These are phyloP conservation scores for Daldinia childiae DNA, from an alignment of 495 filamentous ascomycete species.

Conservation along the genomic window DNA sequence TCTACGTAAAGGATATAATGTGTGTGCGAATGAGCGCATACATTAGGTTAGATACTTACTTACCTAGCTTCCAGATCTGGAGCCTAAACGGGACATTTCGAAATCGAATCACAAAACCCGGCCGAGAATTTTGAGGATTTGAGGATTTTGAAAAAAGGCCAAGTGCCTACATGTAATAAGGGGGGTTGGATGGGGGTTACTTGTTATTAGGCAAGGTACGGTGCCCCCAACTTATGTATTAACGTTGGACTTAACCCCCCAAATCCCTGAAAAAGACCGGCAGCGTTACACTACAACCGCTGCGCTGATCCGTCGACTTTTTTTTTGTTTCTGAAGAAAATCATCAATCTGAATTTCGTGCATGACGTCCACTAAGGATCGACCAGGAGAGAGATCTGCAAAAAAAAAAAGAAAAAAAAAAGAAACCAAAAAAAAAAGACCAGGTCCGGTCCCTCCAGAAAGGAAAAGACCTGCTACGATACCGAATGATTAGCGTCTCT, in stretches of 20 bases:
- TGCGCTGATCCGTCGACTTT: constrained; percentile 10
- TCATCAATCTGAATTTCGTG: constrained; percentile 39
- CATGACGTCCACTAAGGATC: constrained; percentile 35
- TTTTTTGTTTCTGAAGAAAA: constrained; percentile 3
- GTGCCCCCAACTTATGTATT: constrained; percentile 40
- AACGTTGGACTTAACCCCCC: constrained; percentile 7
- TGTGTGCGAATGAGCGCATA: constrained; percentile 1
- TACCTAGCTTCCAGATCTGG: constrained; percentile 15
- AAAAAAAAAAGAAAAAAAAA: no score
- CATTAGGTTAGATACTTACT: no score
- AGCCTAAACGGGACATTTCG: constrained; percentile 35
- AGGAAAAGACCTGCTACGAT: constrained; percentile 21
- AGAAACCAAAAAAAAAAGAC: no score
- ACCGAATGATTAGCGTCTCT: constrained; percentile 16
- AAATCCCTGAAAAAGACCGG: constrained; percentile 16
- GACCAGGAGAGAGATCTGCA: constrained; percentile 26
- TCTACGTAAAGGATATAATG: background rate
- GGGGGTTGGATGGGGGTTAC: constrained; percentile 26
- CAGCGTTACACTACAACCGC: constrained; percentile 32
- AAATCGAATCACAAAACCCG: constrained; percentile 26
- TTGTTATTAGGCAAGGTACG: constrained; percentile 35
- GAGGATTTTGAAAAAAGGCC: background rate
- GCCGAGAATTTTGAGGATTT: background rate
- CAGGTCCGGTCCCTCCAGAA: background rate
- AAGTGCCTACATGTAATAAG: constrained; percentile 15